Evolutionary conservation across 2,329 filamentous ascomycete species (phyloP).

Genomic region (Hymenoscyphus infarciens): DNA sequence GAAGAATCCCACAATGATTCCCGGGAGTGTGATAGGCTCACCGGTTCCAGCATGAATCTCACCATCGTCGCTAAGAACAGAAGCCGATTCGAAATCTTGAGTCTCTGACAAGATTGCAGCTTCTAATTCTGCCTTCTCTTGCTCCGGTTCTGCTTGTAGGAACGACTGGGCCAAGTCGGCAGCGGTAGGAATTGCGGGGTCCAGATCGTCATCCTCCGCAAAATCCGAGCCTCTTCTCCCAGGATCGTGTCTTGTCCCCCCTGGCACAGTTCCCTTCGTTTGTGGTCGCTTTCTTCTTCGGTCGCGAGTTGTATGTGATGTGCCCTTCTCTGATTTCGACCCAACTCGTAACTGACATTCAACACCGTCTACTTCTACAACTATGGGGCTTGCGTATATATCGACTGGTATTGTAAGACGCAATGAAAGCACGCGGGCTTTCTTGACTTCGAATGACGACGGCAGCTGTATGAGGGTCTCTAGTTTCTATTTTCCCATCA

Average conservation of each 20-base stretch:
- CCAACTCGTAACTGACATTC: slow-evolving; percentile 63
- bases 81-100: slow-evolving; percentile 59
- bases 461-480: slow-evolving; percentile 72
- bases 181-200: slow-evolving; percentile 59
- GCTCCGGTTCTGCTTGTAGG: slow-evolving; percentile 64
- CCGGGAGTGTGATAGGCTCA: slow-evolving; percentile 63
- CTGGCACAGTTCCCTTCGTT: slow-evolving; percentile 14
- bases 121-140: slow-evolving; percentile 65
- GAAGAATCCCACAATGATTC: slow-evolving; percentile 67
- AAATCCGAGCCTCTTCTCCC: slow-evolving; percentile 13
- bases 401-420: slow-evolving; percentile 84
- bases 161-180: slow-evolving; percentile 76
- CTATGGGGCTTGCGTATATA: slow-evolving; percentile 79
- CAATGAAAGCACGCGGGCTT: slow-evolving; percentile 71
- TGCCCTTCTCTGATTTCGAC: slow-evolving; percentile 25
- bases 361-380: slow-evolving; percentile 77
- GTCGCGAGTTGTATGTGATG: slow-evolving; percentile 34
- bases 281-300: slow-evolving; percentile 33
- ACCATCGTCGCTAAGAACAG: slow-evolving; percentile 57
- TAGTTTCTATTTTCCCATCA: slow-evolving; percentile 62
- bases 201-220: slow-evolving; percentile 25
- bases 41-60: slow-evolving; percentile 64
- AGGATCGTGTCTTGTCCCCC: slow-evolving; percentile 6
- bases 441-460: slow-evolving; percentile 63
- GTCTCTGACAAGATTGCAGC: slow-evolving; percentile 62